phyloP scores from a whole-genome alignment of 495 filamentous ascomycete species.

The Penicillium diatomitis region DNA sequence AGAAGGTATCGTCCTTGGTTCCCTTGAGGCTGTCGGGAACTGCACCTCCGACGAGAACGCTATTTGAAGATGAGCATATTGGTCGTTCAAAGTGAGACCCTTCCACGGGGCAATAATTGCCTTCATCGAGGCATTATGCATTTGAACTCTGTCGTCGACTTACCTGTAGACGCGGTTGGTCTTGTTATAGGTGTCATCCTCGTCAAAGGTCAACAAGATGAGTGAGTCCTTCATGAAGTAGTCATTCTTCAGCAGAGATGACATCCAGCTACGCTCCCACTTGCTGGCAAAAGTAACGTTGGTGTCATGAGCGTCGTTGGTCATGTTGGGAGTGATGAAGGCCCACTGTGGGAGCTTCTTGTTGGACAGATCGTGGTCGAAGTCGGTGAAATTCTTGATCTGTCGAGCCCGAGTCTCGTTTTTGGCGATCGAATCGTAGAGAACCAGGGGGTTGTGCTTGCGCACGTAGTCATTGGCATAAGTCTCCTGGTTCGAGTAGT shows the following conservation, averaged over 20 bases:
- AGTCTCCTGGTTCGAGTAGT: slow-evolving; percentile 41
- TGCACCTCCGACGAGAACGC: slow-evolving; percentile 55
- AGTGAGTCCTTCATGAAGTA: slow-evolving; percentile 51
- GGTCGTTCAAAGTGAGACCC: not conserved
- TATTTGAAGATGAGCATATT: slow-evolving; percentile 3
- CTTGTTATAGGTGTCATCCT: slow-evolving; percentile 48
- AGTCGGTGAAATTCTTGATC: slow-evolving; percentile 60
- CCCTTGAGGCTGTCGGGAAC: slow-evolving; percentile 48
- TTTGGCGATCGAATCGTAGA: slow-evolving; percentile 48
- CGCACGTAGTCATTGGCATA: slow-evolving; percentile 57
- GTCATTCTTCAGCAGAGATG: slow-evolving; percentile 49
- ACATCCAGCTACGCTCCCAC: slow-evolving; percentile 53
- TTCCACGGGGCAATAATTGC: too few species aligned
- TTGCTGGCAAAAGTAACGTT: slow-evolving; percentile 48
- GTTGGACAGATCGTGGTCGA: slow-evolving; percentile 46
- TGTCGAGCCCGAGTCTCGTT: slow-evolving; percentile 43
- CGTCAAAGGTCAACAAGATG: slow-evolving; percentile 51
- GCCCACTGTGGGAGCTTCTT: slow-evolving; percentile 59
- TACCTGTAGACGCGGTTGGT: slow-evolving; percentile 43
- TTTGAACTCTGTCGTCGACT: not conserved
- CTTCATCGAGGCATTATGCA: not conserved
- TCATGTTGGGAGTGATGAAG: slow-evolving; percentile 72
- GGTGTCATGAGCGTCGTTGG: slow-evolving; percentile 63
- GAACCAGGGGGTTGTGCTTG: slow-evolving; percentile 63
- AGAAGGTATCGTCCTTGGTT: slow-evolving; percentile 56